phyloP scores from a whole-genome alignment of 441 rosid genomes.

The Dalechampia spathulata region DNA sequence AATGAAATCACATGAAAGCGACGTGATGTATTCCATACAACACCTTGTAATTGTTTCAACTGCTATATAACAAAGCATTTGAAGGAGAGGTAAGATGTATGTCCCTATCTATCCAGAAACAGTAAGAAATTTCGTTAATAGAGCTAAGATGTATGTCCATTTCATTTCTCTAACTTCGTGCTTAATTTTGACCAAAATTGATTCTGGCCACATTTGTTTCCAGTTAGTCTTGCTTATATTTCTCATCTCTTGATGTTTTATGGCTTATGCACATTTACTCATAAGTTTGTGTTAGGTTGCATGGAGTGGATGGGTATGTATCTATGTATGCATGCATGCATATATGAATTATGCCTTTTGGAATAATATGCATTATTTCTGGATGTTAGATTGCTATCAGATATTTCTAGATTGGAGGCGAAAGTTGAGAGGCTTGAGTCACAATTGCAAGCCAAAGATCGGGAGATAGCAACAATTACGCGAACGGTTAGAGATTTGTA shows the following conservation, averaged over 20 bases:
- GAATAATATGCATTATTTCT: neutral
- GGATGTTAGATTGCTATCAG: conserved; percentile 58
- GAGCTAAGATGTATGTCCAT: neutral
- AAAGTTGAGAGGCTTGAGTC: conserved; percentile 94
- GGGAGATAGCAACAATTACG: conserved; percentile 94
- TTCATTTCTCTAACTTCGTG: neutral
- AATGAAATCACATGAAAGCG: no score
- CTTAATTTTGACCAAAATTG: neutral
- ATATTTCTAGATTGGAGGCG: conserved; percentile 88
- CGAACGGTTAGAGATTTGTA: conserved; percentile 54
- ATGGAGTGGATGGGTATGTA: neutral
- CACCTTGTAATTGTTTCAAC: no score
- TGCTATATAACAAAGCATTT: no score
- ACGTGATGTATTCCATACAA: no score
- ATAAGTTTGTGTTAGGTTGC: neutral
- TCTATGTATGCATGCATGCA: no score
- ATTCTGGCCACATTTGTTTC: neutral
- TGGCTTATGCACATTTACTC: no score
- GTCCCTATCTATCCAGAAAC: no score
- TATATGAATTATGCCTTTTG: neutral
- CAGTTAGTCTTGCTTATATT: neutral
- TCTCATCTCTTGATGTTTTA: neutral
- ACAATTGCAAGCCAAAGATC: conserved; percentile 72
- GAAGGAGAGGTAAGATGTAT: no score
- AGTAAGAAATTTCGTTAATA: neutral